A percentile compares a stretch with the other conserved stretches of the same genome.
Evolutionary conservation across 2,329 filamentous ascomycete species (phyloP).

Genomic region (Stemphylium lycopersici): DNA sequence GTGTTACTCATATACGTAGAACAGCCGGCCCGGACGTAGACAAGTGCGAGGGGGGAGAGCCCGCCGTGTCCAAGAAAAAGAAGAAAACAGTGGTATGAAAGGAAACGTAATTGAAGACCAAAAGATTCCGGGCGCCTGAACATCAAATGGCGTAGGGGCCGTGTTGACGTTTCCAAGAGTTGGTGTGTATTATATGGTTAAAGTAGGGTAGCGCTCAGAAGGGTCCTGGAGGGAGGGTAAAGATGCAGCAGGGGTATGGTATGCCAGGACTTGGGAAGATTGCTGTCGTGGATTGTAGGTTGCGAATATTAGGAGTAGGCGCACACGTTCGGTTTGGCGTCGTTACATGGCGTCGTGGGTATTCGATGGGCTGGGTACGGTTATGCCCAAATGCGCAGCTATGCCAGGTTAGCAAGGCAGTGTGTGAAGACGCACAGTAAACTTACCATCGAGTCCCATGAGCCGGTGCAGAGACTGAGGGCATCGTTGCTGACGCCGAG

Average conservation of each 20-base stretch:
- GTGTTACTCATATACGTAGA: slow-evolving; percentile 34
- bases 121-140: slow-evolving; percentile 43
- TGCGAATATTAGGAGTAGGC: slow-evolving; percentile 34
- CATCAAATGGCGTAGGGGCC: slow-evolving; percentile 33
- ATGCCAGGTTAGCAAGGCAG: slow-evolving; percentile 29
- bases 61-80: slow-evolving; percentile 28
- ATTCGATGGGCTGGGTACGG: slow-evolving; percentile 20
- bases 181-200: slow-evolving; percentile 42
- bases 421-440: slow-evolving; percentile 8
- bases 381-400: slow-evolving; percentile 62
- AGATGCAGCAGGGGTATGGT: slow-evolving; percentile 37
- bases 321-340: slow-evolving; percentile 42
- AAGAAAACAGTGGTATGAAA: slow-evolving; percentile 44
- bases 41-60: slow-evolving; percentile 19
- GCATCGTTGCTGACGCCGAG: slow-evolving; percentile 98
- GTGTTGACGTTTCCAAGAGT: slow-evolving; percentile 34
- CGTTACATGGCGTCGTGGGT: slow-evolving; percentile 39
- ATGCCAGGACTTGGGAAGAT: slow-evolving; percentile 29
- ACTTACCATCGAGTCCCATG: slow-evolving; percentile 97
- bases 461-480: slow-evolving; percentile 98
- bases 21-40: slow-evolving; percentile 32
- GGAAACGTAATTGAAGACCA: slow-evolving; percentile 32
- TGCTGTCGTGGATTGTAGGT: slow-evolving; percentile 35
- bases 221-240: slow-evolving; percentile 28
- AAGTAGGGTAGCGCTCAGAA: slow-evolving; percentile 25